Conservation (phyloP, 1,139 yeast species). For the Yamadazyma buinensis region DNA sequence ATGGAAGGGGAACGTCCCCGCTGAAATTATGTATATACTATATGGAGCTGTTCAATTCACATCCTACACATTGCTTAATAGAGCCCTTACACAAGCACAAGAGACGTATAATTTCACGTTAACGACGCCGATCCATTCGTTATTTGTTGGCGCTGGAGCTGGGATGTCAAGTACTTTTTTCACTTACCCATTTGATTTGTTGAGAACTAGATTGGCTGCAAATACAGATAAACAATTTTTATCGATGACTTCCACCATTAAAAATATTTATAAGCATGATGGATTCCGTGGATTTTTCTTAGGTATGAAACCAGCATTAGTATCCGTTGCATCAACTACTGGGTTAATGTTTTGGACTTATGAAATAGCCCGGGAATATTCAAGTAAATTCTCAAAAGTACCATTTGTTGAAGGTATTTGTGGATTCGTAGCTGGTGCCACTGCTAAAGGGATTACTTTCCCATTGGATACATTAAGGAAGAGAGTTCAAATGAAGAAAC, state of each 20-base stretch:
- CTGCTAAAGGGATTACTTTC: constrained; percentile 70
- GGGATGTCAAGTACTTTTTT: constrained; percentile 69
- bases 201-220: constrained; percentile 80
- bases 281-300: constrained; percentile 58
- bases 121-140: constrained; percentile 42
- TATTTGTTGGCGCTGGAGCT: constrained; percentile 70
- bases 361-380: constrained; percentile 39
- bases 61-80: constrained; percentile 57
- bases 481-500: constrained; percentile 57
- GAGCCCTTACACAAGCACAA: constrained; percentile 24
- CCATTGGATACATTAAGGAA: constrained; percentile 85
- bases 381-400: constrained; percentile 21
- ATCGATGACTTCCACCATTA: constrained; percentile 43
- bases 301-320: constrained; percentile 61
- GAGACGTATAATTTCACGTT: constrained; percentile 25
- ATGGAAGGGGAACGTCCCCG: constrained; percentile 97
- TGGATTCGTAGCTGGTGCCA: constrained; percentile 74
- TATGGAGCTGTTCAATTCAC: constrained; percentile 88
- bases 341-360: constrained; percentile 71
- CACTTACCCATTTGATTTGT: constrained; percentile 86
- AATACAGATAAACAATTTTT: constrained; percentile 40
- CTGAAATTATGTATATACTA: constrained; percentile 75
- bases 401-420: constrained; percentile 60
- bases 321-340: constrained; percentile 62
- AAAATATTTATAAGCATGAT: constrained; percentile 40